Base-by-base conservation (phyloP, 495 filamentous ascomycete species). In the Usnea hakonensis region DNA sequence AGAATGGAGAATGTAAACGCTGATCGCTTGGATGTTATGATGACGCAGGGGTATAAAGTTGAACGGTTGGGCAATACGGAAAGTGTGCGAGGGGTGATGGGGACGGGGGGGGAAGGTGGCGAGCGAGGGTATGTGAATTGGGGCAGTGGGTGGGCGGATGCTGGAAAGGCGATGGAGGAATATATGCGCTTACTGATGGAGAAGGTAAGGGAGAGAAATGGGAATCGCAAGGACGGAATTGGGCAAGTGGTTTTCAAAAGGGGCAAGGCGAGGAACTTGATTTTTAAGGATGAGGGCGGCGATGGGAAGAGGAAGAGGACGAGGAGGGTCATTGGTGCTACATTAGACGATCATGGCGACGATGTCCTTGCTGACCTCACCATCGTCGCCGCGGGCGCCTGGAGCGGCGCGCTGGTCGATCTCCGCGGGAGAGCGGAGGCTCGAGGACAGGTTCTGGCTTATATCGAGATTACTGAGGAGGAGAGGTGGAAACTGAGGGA, bases 371-470 rank as follows among this genome's bases (percentile, higher is more conserved):
- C 90, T 5, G 87, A 89, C 55, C 78, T 97, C 6, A 84, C 87
- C 19, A 75, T 97, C 59, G 77, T 96, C 9, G 91, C 94, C 0
- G 84, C 90, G 0, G 94, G 94, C 8, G 89, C 94, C 1, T 97
- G 91, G 91, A 88, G 89, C 8, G 78, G 82, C 0, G 76, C 79
- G 0, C 75, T 98, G 10, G 75, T 98, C 50, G 88, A 96, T 74
- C 74, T 97, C 1, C 76, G 84, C n/a, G 90, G 89, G 3, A 80
- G 87, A 26, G 85, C 83, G 5, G 78, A 85, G 43, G 86, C 91
- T 2, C 92, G 88, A 0, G 94, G 89, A 2, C 94, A 98, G 69
- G 81, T 86, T 0, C 70, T 97, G 32, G 86, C 80, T 2, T 97
- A 96, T 76, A 71, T 96, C 36, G 73, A 78, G 58, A 72, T 96